Evolutionary conservation across 148 eudicot genomes (phyloP).

Genomic region (Cornus controversa): DNA sequence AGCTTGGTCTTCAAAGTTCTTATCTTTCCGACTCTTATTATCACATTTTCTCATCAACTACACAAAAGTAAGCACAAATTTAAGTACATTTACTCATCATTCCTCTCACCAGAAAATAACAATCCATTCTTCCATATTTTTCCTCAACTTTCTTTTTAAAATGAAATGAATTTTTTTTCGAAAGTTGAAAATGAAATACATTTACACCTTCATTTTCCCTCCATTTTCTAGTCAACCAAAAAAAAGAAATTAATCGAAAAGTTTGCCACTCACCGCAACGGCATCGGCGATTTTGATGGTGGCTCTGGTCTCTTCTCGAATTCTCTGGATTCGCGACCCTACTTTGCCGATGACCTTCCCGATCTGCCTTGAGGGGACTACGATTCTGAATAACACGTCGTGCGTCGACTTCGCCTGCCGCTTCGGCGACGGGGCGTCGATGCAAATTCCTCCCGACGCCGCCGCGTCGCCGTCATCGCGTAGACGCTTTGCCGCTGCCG

Average conservation of each 20-base stretch:
- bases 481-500: conserved; percentile 36
- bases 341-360: conserved; percentile 89
- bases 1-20: no score
- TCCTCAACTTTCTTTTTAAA: no score
- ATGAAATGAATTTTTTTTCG: no score
- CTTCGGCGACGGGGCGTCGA: conserved; percentile 50
- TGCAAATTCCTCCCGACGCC: conserved; percentile 12
- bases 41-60: no score
- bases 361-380: conserved; percentile 77
- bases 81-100: no score
- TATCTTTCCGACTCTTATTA: no score
- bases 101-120: no score
- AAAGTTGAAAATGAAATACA: no score
- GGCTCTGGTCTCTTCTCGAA: conserved; percentile 72
- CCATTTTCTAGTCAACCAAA: conserved; percentile 4
- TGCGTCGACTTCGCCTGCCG: conserved; percentile 50
- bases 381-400: conserved; percentile 70
- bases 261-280: conserved; percentile 50
- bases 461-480: conserved; percentile 34
- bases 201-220: no score
- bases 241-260: background rate
- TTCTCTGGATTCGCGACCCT: conserved; percentile 81
- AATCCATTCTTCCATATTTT: no score
- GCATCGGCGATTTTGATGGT: conserved; percentile 88
- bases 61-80: no score